phyloP scores from a whole-genome alignment of 1,139 yeast genomes.

The Kodamaea arcana region DNA sequence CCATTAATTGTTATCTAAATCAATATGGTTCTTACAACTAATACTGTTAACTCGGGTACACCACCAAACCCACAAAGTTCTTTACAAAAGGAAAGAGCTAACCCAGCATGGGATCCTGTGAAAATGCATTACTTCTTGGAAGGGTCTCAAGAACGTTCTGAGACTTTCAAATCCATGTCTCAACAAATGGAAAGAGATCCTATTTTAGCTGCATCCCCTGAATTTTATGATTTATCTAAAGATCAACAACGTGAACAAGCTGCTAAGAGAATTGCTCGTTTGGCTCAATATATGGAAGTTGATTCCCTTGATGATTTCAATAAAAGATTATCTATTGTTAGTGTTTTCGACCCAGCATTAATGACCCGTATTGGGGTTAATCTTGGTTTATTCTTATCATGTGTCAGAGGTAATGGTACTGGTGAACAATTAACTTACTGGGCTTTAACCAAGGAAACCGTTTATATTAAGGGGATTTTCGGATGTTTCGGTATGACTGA shows the following conservation, averaged over 20 bases:
- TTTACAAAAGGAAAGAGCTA: constrained; percentile 32
- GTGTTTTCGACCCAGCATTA: constrained; percentile 28
- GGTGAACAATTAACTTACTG: constrained; percentile 37
- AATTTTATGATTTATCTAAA: constrained; percentile 36
- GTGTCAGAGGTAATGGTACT: constrained; percentile 31
- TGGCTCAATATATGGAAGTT: constrained; percentile 36
- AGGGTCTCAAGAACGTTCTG: constrained; percentile 33
- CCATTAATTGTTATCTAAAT: no score
- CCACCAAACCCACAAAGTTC: constrained; percentile 37
- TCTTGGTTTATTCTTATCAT: constrained; percentile 28
- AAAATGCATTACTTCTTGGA: constrained; percentile 41
- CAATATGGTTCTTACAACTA: constrained; percentile 12
- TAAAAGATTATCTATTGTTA: constrained; percentile 31
- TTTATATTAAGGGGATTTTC: constrained; percentile 33
- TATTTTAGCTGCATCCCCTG: constrained; percentile 29
- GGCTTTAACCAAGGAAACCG: constrained; percentile 37
- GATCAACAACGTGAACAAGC: constrained; percentile 35
- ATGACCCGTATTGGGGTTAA: constrained; percentile 28
- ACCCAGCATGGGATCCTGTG: constrained; percentile 25
- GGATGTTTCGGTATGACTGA: constrained; percentile 52
- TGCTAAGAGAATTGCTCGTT: constrained; percentile 33
- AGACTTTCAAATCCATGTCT: constrained; percentile 23
- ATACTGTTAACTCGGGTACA: constrained; percentile 13
- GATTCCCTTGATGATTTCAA: constrained; percentile 36
- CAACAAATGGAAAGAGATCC: constrained; percentile 46